Conservation (phyloP, 805 yeast genomes). For the Candida quercuum region DNA sequence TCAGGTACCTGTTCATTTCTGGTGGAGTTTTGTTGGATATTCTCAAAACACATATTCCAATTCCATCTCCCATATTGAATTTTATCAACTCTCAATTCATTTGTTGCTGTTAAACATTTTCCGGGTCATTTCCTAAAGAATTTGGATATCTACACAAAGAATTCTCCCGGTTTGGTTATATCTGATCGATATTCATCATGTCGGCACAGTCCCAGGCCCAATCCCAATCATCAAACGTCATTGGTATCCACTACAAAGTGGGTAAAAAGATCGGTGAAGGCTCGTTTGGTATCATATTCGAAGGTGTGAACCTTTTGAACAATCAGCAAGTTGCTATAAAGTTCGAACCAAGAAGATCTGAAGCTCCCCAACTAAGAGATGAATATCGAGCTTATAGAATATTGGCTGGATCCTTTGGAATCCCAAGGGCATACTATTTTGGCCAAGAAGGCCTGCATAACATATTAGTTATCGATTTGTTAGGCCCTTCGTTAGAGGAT, state of each 20-base stretch:
- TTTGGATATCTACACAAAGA: too few species aligned
- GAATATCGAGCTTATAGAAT: slow-evolving; percentile 77
- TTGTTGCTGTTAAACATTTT: too few species aligned
- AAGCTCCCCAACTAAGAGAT: slow-evolving; percentile 79
- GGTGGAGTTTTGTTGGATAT: too few species aligned
- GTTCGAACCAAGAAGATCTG: slow-evolving; percentile 75
- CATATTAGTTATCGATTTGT: slow-evolving; percentile 67
- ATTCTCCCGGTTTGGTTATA: too few species aligned
- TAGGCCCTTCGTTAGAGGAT: slow-evolving; percentile 80
- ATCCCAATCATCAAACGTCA: slow-evolving; percentile 31
- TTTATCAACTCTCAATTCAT: too few species aligned
- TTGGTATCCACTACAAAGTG: slow-evolving; percentile 62
- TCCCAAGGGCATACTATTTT: slow-evolving; percentile 79
- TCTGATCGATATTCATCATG: too few species aligned
- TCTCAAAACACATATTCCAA: too few species aligned
- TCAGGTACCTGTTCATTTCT: too few species aligned
- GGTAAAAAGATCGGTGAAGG: slow-evolving; percentile 88
- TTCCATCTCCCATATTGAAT: too few species aligned
- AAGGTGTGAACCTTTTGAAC: slow-evolving; percentile 69
- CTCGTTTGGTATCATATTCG: slow-evolving; percentile 79
- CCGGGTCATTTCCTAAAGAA: too few species aligned
- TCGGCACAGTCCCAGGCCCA: slow-evolving; percentile 1
- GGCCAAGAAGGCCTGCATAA: slow-evolving; percentile 84
- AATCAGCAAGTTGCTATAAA: slow-evolving; percentile 66
- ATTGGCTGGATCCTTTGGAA: slow-evolving; percentile 61